These are phyloP conservation scores for Colletotrichum brevisporum DNA, from an alignment of 2,329 filamentous ascomycete species.

Conservation along the genomic window DNA sequence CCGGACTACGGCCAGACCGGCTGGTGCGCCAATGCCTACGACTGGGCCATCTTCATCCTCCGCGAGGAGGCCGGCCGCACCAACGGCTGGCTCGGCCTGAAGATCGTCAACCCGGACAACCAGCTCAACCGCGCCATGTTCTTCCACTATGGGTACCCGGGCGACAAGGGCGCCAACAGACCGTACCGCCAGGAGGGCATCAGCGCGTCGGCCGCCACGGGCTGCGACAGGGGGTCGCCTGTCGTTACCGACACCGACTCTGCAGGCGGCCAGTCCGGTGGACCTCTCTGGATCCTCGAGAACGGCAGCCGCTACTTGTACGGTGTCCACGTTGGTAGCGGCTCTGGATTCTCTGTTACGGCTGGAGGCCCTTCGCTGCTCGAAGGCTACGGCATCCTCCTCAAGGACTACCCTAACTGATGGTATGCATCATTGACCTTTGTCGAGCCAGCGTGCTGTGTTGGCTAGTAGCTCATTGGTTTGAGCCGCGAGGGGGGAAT, in stretches of 20 bases:
- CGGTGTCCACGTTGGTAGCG: conserved; percentile 21
- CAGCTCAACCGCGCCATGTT: conserved; percentile 40
- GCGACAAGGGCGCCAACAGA: conserved; percentile 39
- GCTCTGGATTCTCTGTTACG: neutral
- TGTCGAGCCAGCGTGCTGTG: too few relatives aligned
- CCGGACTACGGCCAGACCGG: conserved; percentile 25
- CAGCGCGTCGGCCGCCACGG: conserved; percentile 25
- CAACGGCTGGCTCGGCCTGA: conserved; percentile 46
- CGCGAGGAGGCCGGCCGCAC: conserved; percentile 44
- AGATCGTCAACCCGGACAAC: conserved; percentile 36
- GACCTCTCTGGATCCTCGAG: conserved; percentile 31
- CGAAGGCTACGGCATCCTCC: conserved; percentile 17
- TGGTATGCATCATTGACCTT: too few relatives aligned
- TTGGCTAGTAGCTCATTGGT: too few relatives aligned
- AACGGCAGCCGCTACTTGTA: conserved; percentile 31
- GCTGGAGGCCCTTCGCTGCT: conserved; percentile 27
- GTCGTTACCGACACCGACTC: conserved; percentile 30
- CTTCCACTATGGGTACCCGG: conserved; percentile 44
- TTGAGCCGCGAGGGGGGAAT: too few relatives aligned
- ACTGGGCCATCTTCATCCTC: conserved; percentile 48
- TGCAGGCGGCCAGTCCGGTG: conserved; percentile 28
- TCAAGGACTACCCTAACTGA: conserved; percentile 31
- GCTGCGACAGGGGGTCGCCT: conserved; percentile 23
- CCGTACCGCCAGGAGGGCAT: conserved; percentile 40
- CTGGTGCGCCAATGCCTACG: conserved; percentile 38